Evolutionary conservation across 331 rosid genomes (phyloP), one percentile per base, ranked within the genome.

Genomic region (Prunus yedoensis): DNA sequence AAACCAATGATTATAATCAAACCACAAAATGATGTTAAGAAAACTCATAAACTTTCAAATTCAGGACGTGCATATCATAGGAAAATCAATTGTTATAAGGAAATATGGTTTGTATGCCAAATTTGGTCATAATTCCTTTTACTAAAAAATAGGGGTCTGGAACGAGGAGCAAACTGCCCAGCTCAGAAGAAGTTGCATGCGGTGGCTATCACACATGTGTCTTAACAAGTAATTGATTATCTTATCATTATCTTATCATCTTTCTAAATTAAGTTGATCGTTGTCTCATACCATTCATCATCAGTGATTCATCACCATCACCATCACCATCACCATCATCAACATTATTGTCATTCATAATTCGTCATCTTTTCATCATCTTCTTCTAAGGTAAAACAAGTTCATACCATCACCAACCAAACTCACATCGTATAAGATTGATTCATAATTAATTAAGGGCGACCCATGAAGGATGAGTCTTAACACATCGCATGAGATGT

Each of bases 201-300:
- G 96, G 98, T 85, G 98, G 98, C 80, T 90, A 94, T 79, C 98
- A 94, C 87, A 94, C 88, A 10, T 91, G 96, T 85, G 95, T 85
- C 71, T 50, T 91, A 74, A 86, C 98, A 87, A 85, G 97, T 94
- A 94, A 87, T 79, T 72, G 67, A 57, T 84, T 54, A 59, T 73
- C 79, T 71, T 66, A 38, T 79, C 81, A 57, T 82, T 54, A 59
- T 73, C 79, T 71, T 66, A 38, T 79, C 81, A 73, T 41, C 15
- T 21, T 69, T 53, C 43, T 11, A 1, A 30, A 35, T 70, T 63
- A 53, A 70, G 32, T 70, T 20, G n/a, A 17, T 51, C 12, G 51
- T 17, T 47, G 3, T 69, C 52, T 69, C 52, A 17, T 69, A 20
- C 15, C 64, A 23, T 58, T 51, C 35, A 12, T 58, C 64, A 12